These are phyloP conservation scores for Epichloe sibirici DNA, from an alignment of 2,329 filamentous ascomycete species.

Conservation along the genomic window DNA sequence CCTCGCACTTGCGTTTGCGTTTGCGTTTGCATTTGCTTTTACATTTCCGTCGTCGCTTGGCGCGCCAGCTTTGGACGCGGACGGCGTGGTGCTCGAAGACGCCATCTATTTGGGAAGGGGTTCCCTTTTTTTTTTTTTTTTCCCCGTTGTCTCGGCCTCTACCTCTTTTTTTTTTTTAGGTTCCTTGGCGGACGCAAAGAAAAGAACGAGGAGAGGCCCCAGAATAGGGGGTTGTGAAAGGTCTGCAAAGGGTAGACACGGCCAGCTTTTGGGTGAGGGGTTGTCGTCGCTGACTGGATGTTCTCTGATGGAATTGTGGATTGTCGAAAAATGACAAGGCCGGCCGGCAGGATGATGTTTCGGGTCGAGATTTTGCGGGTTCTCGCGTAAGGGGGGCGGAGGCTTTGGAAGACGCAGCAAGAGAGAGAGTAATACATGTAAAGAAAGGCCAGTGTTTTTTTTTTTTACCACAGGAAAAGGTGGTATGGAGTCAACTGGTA, in stretches of 20 bases:
- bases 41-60: constrained; percentile 4
- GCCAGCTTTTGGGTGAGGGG: not conserved
- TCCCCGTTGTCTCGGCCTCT: not conserved
- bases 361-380: not conserved
- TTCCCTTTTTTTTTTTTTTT: not conserved
- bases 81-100: constrained; percentile 4
- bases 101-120: not conserved
- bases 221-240: not conserved
- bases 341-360: constrained; percentile 1
- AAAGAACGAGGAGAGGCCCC: too few species aligned
- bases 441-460: not conserved
- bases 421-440: not conserved
- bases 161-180: not conserved
- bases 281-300: constrained; percentile 3
- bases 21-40: constrained; percentile 1
- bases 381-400: not conserved
- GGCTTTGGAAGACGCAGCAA: not conserved
- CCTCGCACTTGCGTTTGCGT: constrained; percentile 3
- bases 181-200: too few species aligned
- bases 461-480: not conserved
- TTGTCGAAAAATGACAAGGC: not conserved
- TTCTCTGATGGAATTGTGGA: not conserved
- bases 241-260: not conserved
- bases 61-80: constrained; percentile 8
- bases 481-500: constrained; percentile 1